Conservation (phyloP, 2,329 filamentous ascomycete genomes). For the Trichoderma atrobrunneum region DNA sequence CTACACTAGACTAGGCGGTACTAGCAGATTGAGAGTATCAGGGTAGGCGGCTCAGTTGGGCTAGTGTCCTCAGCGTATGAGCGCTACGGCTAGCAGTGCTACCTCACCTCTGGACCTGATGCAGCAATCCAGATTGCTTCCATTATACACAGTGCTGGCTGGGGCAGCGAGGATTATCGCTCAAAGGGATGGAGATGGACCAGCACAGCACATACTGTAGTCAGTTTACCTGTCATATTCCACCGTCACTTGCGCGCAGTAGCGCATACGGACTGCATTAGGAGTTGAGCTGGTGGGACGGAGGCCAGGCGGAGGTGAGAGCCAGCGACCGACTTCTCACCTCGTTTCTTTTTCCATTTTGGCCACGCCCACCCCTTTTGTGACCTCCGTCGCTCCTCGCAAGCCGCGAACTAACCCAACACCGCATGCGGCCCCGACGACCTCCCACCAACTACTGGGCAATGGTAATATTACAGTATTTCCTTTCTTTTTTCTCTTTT, state of each 20-base stretch:
- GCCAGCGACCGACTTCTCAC: slow-evolving; percentile 7
- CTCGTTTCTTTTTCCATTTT: slow-evolving; percentile 9
- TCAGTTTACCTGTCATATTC: background rate
- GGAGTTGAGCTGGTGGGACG: slow-evolving; percentile 8
- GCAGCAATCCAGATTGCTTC: background rate
- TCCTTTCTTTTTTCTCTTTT: background rate
- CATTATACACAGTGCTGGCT: background rate
- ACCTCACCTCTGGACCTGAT: background rate
- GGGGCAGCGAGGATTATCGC: background rate
- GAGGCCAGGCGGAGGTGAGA: background rate
- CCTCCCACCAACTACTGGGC: background rate
- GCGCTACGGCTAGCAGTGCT: background rate
- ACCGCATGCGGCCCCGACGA: background rate
- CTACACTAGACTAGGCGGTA: background rate
- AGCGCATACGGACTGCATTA: background rate
- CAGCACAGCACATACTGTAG: background rate
- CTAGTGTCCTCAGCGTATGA: background rate
- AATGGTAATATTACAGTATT: background rate
- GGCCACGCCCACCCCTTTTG: background rate
- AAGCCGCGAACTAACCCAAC: slow-evolving; percentile 1
- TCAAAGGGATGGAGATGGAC: background rate
- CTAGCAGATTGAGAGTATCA: background rate
- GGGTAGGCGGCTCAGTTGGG: background rate
- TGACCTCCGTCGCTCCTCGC: background rate
- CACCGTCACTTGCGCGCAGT: slow-evolving; percentile 3